Percentiles rank a stretch among this genome's conserved stretches.
phyloP scores from a whole-genome alignment of 2,329 filamentous ascomycete species.

The Pestalotiopsis sp. region DNA sequence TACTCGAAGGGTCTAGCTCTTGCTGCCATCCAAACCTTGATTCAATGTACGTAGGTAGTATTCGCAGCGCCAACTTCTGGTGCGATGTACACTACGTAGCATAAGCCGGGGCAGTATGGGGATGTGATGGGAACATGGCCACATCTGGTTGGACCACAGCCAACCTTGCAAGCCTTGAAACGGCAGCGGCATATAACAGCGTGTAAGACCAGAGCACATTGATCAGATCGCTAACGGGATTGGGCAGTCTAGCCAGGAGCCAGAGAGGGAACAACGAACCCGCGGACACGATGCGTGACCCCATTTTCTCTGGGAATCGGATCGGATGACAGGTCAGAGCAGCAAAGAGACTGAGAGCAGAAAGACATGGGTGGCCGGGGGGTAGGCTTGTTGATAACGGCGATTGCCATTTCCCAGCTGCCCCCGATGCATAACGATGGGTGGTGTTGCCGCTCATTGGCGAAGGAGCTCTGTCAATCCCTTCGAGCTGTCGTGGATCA shows the following conservation, averaged over 20 bases:
- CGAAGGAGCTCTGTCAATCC: background rate
- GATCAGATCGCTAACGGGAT: background rate
- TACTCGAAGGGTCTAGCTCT: background rate
- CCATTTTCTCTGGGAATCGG: background rate
- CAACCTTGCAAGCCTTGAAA: conserved; percentile 2
- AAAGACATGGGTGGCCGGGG: background rate
- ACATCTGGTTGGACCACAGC: background rate
- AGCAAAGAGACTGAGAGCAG: background rate
- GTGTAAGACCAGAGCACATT: background rate
- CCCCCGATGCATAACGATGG: background rate
- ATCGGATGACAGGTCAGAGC: conserved; percentile 5
- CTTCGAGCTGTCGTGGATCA: background rate
- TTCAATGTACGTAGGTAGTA: background rate
- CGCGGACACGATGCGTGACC: background rate
- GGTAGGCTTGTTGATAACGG: background rate
- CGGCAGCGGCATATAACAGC: background rate
- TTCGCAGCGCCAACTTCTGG: background rate
- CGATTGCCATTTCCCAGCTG: too few relatives aligned
- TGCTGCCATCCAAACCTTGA: conserved; percentile 5
- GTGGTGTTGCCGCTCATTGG: background rate
- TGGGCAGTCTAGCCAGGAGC: background rate
- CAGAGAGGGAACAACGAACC: background rate
- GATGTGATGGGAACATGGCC: background rate
- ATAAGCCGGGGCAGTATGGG: background rate
- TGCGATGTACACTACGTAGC: background rate